Percentiles rank a stretch among this genome's conserved stretches.
Conservation (phyloP, 768 basidiomycete species). For the Gelatoporia subvermispora region DNA sequence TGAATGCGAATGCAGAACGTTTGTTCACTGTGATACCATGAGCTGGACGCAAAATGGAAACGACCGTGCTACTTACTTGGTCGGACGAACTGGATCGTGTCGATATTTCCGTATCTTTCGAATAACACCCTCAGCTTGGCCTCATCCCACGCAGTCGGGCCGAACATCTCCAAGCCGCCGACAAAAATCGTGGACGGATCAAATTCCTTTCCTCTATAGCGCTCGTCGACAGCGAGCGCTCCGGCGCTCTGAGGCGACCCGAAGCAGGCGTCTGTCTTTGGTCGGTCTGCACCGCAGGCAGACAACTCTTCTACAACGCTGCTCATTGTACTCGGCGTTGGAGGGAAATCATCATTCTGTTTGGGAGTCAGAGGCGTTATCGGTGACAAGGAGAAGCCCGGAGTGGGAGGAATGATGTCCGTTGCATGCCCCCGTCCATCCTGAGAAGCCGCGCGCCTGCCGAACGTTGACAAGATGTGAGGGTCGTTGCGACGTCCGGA, state of each 20-base stretch:
- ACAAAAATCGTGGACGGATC: slow-evolving; percentile 74
- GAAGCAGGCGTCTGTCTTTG: no score
- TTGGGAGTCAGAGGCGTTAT: slow-evolving; percentile 12
- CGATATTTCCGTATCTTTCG: slow-evolving; percentile 57
- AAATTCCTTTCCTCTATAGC: slow-evolving; percentile 30
- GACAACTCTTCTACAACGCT: neutral
- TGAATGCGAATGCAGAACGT: slow-evolving; percentile 72
- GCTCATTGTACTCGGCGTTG: slow-evolving; percentile 27
- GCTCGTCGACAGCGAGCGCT: no score
- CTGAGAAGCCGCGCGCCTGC: no score
- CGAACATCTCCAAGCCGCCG: slow-evolving; percentile 66
- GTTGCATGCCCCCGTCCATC: neutral
- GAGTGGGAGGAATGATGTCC: slow-evolving; percentile 6
- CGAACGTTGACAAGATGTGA: no score
- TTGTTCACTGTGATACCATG: slow-evolving; percentile 45
- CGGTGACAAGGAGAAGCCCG: slow-evolving; percentile 9
- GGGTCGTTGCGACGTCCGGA: neutral
- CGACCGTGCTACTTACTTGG: slow-evolving; percentile 44
- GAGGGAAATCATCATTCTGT: slow-evolving; percentile 40
- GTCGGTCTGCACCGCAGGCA: neutral
- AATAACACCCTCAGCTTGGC: slow-evolving; percentile 55
- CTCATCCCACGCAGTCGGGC: slow-evolving; percentile 66
- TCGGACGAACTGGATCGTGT: slow-evolving; percentile 58
- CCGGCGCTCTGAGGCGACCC: neutral
- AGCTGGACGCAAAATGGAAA: neutral